A percentile compares a stretch with the other conserved stretches of the same genome.
phyloP scores from a whole-genome alignment of 208 protist species.

The Herpetomonas samuelpessoai region DNA sequence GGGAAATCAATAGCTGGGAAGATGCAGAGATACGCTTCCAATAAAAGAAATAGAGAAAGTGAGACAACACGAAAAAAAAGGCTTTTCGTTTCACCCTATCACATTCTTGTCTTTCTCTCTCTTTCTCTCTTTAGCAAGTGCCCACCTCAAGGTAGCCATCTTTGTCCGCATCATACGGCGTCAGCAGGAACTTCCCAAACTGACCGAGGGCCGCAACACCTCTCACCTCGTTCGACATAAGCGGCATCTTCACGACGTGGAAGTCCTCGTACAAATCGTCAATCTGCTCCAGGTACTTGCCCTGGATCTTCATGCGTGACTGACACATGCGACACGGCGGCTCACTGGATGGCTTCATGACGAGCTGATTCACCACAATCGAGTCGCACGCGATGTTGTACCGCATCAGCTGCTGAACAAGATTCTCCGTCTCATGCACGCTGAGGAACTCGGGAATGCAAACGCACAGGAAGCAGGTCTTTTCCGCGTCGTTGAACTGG shows the following conservation, averaged over 20 bases:
- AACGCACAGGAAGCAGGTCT: constrained; percentile 98
- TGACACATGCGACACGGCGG: constrained; percentile 83
- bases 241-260: constrained; percentile 92
- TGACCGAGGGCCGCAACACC: constrained; percentile 56
- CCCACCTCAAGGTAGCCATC: constrained; percentile 53
- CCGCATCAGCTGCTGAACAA: constrained; percentile 97
- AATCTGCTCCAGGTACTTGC: constrained; percentile 96
- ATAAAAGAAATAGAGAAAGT: too few relatives aligned
- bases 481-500: constrained; percentile 59
- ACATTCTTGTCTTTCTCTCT: not conserved
- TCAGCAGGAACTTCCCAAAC: constrained; percentile 77
- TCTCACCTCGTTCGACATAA: constrained; percentile 92
- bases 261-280: constrained; percentile 95
- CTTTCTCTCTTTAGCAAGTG: constrained; percentile 2
- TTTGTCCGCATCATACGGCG: constrained; percentile 53
- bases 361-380: constrained; percentile 97
- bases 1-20: too few relatives aligned
- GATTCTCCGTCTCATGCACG: constrained; percentile 98
- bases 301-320: constrained; percentile 92
- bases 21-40: too few relatives aligned
- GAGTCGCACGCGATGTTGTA: constrained; percentile 96
- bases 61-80: too few relatives aligned
- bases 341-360: constrained; percentile 51
- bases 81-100: not conserved
- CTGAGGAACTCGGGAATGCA: constrained; percentile 99